phyloP scores from a whole-genome alignment of 1,284 basidiomycete species.

The Cutaneotrichosporon daszewskae region DNA sequence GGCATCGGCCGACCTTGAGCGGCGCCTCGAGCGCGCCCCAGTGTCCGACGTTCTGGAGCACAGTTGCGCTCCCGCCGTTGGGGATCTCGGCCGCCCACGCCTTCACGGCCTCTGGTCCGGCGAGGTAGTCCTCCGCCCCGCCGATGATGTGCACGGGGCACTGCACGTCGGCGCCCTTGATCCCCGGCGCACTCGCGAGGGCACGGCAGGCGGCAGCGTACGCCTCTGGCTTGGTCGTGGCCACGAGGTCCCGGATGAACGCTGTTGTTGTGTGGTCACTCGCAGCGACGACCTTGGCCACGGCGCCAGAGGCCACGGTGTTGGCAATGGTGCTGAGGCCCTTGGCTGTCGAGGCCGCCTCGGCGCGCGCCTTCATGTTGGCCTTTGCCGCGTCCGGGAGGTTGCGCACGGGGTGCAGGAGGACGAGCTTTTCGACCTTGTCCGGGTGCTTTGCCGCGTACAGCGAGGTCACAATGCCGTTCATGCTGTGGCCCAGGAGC shows the following conservation, averaged over 20 bases:
- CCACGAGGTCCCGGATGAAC: conserved; percentile 28
- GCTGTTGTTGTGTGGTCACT: conserved; percentile 15
- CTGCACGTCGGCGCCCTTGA: conserved; percentile 12
- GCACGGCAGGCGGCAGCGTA: conserved; percentile 28
- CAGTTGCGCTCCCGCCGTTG: conserved; percentile 10
- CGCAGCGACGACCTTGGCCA: conserved; percentile 16
- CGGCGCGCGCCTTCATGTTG: conserved; percentile 23
- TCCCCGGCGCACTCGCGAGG: conserved; percentile 16
- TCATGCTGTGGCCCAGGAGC: conserved; percentile 33
- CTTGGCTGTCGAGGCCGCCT: conserved; percentile 12
- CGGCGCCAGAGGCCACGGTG: conserved; percentile 20
- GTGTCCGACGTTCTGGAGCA: conserved; percentile 27
- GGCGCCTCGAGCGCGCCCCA: conserved; percentile 33
- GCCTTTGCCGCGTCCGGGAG: conserved; percentile 18
- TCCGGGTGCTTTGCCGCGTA: conserved; percentile 21
- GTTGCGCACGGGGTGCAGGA: conserved; percentile 28
- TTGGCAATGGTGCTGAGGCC: conserved; percentile 23
- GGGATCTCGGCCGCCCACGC: conserved; percentile 17
- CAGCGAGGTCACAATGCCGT: conserved; percentile 25
- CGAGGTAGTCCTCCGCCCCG: conserved; percentile 32
- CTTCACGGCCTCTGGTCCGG: conserved; percentile 14
- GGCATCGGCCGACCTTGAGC: conserved; percentile 7
- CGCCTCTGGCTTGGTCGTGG: conserved; percentile 21
- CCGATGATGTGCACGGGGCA: conserved; percentile 23
- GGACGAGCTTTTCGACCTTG: conserved; percentile 25